Percentiles rank a stretch among this genome's conserved stretches.
Evolutionary conservation across 371 early-diverging fungal species (phyloP).

Genomic region (Mortierella sp.): DNA sequence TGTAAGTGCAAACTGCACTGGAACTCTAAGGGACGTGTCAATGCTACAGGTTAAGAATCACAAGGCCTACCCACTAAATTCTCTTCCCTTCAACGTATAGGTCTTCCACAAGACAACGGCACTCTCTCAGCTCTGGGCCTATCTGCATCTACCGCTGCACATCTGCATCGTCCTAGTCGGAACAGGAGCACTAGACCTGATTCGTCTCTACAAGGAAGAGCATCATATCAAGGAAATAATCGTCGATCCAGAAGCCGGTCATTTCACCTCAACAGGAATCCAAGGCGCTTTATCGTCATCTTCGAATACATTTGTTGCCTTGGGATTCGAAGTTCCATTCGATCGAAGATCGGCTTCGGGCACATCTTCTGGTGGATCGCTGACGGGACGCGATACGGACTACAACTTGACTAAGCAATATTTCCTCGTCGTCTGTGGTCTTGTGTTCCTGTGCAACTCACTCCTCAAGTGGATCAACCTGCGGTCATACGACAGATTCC

Average conservation of each 20-base stretch:
- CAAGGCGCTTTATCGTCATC: neutral
- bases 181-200: conserved; percentile 64
- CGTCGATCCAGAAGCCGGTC: neutral
- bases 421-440: conserved; percentile 17
- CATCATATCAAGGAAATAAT: conserved; percentile 29
- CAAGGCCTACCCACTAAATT: too few relatives aligned
- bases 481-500: conserved; percentile 41
- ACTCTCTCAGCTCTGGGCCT: conserved; percentile 67
- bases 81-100: too few relatives aligned
- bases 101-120: conserved; percentile 42
- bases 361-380: conserved; percentile 1
- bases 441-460: conserved; percentile 51
- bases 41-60: too few relatives aligned
- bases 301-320: neutral
- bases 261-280: neutral
- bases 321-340: conserved; percentile 29
- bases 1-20: too few relatives aligned
- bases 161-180: conserved; percentile 68
- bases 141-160: conserved; percentile 70
- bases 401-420: conserved; percentile 50
- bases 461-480: conserved; percentile 55
- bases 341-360: conserved; percentile 5
- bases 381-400: conserved; percentile 54
- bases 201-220: conserved; percentile 55
- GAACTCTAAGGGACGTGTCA: too few relatives aligned